phyloP scores from a whole-genome alignment of 345 rosid genomes.

The Gossypium herbaceum region DNA sequence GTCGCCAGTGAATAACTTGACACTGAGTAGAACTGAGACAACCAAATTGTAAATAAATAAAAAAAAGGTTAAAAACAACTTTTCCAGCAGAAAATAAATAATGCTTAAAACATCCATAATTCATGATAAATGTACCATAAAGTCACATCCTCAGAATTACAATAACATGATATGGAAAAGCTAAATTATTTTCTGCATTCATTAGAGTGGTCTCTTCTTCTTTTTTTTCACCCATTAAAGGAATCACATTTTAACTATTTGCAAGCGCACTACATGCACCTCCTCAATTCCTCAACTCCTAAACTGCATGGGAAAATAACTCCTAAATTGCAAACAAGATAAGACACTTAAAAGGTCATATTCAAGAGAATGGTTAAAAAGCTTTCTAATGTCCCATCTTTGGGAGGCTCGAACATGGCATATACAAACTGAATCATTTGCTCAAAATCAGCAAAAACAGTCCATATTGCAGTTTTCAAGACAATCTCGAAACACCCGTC shows the following conservation, averaged over 20 bases:
- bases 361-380: background rate
- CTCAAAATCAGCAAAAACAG: background rate
- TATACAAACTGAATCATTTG: background rate
- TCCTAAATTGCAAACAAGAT: background rate
- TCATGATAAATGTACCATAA: background rate
- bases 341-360: background rate
- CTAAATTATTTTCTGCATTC: background rate
- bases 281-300: background rate
- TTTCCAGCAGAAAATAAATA: background rate
- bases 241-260: conserved; percentile 1
- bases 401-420: background rate
- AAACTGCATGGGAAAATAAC: background rate
- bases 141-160: background rate
- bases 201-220: background rate
- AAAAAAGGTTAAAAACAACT: background rate
- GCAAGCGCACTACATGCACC: background rate
- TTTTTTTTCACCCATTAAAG: background rate
- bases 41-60: conserved; percentile 23
- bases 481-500: background rate
- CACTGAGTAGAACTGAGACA: conserved; percentile 74
- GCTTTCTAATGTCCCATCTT: background rate
- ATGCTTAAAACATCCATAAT: background rate
- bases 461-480: background rate
- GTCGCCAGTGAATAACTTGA: conserved; percentile 92
- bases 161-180: background rate